phyloP scores from a whole-genome alignment of 2,329 filamentous ascomycete species.

The Colletotrichum orchidophilum region DNA sequence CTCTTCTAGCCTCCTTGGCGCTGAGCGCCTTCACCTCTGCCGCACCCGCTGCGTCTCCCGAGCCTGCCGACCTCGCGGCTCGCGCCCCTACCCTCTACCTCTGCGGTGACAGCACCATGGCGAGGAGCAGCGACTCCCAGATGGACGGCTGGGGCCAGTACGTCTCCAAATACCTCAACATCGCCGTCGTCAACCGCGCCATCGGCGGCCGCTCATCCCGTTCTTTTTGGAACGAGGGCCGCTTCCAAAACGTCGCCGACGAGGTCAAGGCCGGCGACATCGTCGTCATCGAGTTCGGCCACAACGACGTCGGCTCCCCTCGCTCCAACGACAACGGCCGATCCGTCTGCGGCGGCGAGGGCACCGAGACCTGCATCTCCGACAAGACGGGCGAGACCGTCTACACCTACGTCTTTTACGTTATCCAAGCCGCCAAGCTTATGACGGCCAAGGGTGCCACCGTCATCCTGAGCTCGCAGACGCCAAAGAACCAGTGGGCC shows the following conservation, averaged over 20 bases:
- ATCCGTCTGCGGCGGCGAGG: constrained; percentile 65
- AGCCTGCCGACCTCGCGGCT: constrained; percentile 21
- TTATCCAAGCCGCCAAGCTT: constrained; percentile 63
- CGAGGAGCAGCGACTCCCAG: constrained; percentile 51
- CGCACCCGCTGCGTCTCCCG: constrained; percentile 20
- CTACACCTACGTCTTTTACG: constrained; percentile 68
- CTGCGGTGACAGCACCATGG: constrained; percentile 73
- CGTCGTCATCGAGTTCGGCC: constrained; percentile 77
- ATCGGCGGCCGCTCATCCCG: constrained; percentile 73
- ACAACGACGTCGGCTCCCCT: constrained; percentile 74
- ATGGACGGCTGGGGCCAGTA: constrained; percentile 71
- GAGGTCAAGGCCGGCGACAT: constrained; percentile 67
- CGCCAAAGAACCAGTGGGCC: constrained; percentile 69
- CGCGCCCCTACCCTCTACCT: constrained; percentile 57
- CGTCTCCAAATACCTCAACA: constrained; percentile 58
- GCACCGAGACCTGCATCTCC: constrained; percentile 63
- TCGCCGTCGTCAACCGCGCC: constrained; percentile 67
- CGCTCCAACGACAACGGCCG: constrained; percentile 67
- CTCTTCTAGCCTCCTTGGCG: constrained; percentile 25
- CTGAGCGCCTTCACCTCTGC: constrained; percentile 34
- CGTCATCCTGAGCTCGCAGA: constrained; percentile 67
- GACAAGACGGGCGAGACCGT: constrained; percentile 62
- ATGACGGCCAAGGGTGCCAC: constrained; percentile 67
- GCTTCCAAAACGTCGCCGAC: constrained; percentile 67
- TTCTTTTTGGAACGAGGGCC: constrained; percentile 72